These are phyloP conservation scores for Acanthamoeba royreba DNA, from an alignment of 208 protist species.

Conservation along the genomic window DNA sequence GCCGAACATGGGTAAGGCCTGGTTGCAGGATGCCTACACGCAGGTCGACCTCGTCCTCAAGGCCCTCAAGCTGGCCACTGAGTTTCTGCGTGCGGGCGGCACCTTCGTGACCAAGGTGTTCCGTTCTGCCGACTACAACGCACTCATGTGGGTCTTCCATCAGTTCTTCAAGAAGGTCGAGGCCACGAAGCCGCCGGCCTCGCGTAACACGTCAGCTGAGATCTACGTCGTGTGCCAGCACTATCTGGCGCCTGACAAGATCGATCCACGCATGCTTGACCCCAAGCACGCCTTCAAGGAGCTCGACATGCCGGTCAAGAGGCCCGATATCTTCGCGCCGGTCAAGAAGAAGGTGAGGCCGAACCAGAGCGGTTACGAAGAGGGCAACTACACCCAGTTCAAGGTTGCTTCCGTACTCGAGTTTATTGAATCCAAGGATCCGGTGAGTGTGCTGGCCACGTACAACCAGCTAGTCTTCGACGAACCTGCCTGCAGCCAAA, in stretches of 20 bases:
- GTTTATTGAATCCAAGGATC: constrained; percentile 88
- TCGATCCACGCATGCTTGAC: constrained; percentile 95
- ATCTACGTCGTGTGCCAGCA: constrained; percentile 98
- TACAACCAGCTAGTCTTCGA: constrained; percentile 89
- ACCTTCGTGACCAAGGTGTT: constrained; percentile 99
- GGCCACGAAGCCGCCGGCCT: constrained; percentile 96
- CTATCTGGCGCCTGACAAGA: constrained; percentile 91
- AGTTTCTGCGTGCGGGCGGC: constrained; percentile 89
- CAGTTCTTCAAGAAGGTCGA: constrained; percentile 98
- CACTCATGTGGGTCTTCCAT: constrained; percentile 97
- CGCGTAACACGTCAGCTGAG: constrained; percentile 96
- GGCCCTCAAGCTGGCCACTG: constrained; percentile 93
- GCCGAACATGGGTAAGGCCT: constrained; percentile 98
- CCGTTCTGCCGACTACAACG: constrained; percentile 96
- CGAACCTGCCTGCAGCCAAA: too few species aligned
- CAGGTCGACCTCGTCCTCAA: constrained; percentile 93
- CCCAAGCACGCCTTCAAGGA: constrained; percentile 93
- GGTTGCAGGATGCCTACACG: constrained; percentile 96
- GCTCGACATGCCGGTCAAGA: constrained; percentile 73
- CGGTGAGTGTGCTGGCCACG: constrained; percentile 84
- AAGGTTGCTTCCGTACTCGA: constrained; percentile 83
- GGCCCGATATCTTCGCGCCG: background rate
- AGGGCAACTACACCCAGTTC: constrained; percentile 77
- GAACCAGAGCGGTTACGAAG: constrained; percentile 87
- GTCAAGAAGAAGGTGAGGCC: constrained; percentile 77